Evolutionary conservation across 2,329 filamentous ascomycete species (phyloP).

Genomic region (Ascochyta pisi): DNA sequence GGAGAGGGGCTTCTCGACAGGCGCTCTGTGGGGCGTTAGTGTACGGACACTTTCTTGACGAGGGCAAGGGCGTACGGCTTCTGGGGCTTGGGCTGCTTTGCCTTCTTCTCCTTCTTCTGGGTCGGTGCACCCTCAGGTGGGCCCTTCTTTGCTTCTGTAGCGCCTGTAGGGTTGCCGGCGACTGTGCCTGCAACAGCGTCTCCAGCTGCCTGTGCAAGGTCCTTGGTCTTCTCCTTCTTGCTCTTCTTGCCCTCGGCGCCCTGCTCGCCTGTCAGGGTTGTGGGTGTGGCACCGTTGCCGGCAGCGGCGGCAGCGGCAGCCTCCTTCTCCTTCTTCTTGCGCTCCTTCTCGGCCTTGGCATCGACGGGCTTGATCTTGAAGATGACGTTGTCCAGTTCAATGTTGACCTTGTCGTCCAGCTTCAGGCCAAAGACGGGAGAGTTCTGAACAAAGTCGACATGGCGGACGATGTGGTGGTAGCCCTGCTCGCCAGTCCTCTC

Average conservation of each 20-base stretch:
- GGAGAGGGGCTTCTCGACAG: conserved; percentile 77
- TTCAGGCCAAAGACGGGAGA: conserved; percentile 73
- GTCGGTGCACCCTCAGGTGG: conserved; percentile 52
- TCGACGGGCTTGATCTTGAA: conserved; percentile 90
- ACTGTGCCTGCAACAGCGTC: conserved; percentile 58
- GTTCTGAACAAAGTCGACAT: conserved; percentile 95
- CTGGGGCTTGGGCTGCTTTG: conserved; percentile 79
- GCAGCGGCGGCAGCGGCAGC: conserved; percentile 59
- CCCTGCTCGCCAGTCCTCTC: conserved; percentile 89
- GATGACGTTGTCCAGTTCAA: conserved; percentile 80
- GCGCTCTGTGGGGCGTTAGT: conserved; percentile 49
- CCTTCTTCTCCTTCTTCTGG: conserved; percentile 84
- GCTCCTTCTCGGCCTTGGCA: conserved; percentile 94
- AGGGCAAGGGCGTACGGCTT: conserved; percentile 47
- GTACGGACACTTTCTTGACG: background rate
- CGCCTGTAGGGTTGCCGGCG: conserved; percentile 46
- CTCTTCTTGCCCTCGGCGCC: conserved; percentile 53
- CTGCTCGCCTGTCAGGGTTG: conserved; percentile 43
- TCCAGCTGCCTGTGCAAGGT: conserved; percentile 61
- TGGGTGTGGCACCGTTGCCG: conserved; percentile 56
- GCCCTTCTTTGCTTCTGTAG: conserved; percentile 19
- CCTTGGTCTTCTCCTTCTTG: conserved; percentile 56
- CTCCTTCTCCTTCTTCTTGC: conserved; percentile 94
- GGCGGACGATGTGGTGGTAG: conserved; percentile 88
- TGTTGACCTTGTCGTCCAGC: conserved; percentile 76